These are phyloP conservation scores for Leishmania mexicana DNA, from an alignment of 208 protist species.

Conservation along the genomic window DNA sequence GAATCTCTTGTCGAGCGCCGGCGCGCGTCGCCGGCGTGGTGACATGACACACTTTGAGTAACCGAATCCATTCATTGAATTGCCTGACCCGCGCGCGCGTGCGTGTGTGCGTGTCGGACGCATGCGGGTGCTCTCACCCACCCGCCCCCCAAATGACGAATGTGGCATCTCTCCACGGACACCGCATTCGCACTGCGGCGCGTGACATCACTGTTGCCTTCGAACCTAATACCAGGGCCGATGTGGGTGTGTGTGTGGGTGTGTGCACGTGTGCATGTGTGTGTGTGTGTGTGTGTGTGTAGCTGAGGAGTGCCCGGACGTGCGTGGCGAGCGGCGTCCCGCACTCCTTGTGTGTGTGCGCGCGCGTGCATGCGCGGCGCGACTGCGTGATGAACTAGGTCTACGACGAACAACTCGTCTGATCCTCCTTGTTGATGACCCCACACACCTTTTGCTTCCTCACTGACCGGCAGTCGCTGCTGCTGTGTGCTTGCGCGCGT, in stretches of 20 bases:
- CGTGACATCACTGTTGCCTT: slow-evolving; percentile 24
- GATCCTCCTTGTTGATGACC: slow-evolving; percentile 22
- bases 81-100: slow-evolving; percentile 8
- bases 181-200: slow-evolving; percentile 20
- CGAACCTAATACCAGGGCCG: slow-evolving; percentile 25
- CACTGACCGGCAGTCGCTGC: slow-evolving; percentile 23
- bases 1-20: slow-evolving; percentile 45
- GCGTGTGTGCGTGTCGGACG: neutral
- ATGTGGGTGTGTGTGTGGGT: slow-evolving; percentile 10
- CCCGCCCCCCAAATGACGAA: slow-evolving; percentile 10
- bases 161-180: slow-evolving; percentile 26
- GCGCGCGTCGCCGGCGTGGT: slow-evolving; percentile 25
- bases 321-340: neutral
- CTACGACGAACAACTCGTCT: slow-evolving; percentile 21
- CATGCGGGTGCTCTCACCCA: neutral
- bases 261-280: neutral
- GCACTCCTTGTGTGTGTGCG: neutral
- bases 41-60: slow-evolving; percentile 48
- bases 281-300: slow-evolving; percentile 1
- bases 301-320: neutral
- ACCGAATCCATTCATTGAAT: slow-evolving; percentile 33
- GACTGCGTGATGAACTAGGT: slow-evolving; percentile 26
- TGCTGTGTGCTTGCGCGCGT: neutral
- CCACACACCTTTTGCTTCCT: slow-evolving; percentile 34
- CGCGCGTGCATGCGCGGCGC: neutral